These are phyloP conservation scores for Lenzites betulinus DNA, from an alignment of 768 basidiomycete genomes.

Conservation along the genomic window DNA sequence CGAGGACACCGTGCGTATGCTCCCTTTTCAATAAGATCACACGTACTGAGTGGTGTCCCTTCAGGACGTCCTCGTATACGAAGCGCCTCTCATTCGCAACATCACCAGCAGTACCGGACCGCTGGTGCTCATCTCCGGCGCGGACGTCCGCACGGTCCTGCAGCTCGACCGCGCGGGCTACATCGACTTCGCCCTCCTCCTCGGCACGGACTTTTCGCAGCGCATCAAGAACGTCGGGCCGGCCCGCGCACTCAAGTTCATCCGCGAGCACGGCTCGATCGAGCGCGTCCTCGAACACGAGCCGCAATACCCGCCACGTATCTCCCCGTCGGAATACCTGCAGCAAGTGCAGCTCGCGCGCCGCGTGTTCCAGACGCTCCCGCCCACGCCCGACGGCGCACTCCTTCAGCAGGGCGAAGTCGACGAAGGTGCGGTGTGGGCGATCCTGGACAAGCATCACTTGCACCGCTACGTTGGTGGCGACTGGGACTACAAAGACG, in stretches of 20 bases:
- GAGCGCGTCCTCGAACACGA: slow-evolving; percentile 62
- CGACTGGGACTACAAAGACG: slow-evolving; percentile 46
- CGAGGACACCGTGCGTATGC: slow-evolving; percentile 75
- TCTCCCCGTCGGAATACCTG: slow-evolving; percentile 55
- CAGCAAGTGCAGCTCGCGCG: slow-evolving; percentile 65
- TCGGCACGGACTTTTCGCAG: slow-evolving; percentile 90
- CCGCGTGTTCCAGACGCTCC: slow-evolving; percentile 63
- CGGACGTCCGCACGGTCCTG: slow-evolving; percentile 59
- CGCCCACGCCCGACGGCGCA: slow-evolving; percentile 53
- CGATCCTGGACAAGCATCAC: slow-evolving; percentile 52
- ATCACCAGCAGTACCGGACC: slow-evolving; percentile 62
- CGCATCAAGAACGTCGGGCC: slow-evolving; percentile 86
- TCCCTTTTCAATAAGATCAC: slow-evolving; percentile 1
- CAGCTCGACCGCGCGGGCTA: slow-evolving; percentile 58
- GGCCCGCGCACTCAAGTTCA: slow-evolving; percentile 71
- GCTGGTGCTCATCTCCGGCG: slow-evolving; percentile 63
- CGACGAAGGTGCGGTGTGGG: slow-evolving; percentile 45
- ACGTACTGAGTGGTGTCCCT: neutral
- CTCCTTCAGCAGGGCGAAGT: slow-evolving; percentile 37
- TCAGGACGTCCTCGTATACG: slow-evolving; percentile 82
- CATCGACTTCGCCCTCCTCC: slow-evolving; percentile 83
- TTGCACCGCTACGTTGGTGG: slow-evolving; percentile 44
- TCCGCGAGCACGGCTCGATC: slow-evolving; percentile 70
- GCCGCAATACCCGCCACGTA: slow-evolving; percentile 50
- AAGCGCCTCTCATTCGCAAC: slow-evolving; percentile 80